Evolutionary conservation across 2,329 filamentous ascomycete genomes (phyloP), one percentile per base, ranked within the genome.

Genomic region (Xylariaceae sp.): DNA sequence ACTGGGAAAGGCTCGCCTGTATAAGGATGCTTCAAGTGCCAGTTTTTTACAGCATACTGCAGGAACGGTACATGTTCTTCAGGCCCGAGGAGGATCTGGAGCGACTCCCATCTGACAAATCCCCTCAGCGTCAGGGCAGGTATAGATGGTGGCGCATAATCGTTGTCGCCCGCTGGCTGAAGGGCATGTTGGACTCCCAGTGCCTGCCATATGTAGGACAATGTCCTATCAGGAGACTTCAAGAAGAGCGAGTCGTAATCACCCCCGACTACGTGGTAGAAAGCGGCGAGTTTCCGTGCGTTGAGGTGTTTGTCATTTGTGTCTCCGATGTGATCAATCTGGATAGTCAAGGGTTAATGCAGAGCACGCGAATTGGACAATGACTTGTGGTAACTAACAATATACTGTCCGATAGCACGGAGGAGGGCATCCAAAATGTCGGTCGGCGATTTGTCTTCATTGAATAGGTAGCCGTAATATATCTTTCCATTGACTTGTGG

Each of bases 191-290:
- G 90, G 72, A 94, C 97, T 65, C 94, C 95, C 48, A 96, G 85
- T 6, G 90, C 90, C 69, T 92, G 90, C 81, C 96, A 98, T 63
- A 97, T 95, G 76, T 92, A 96, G 24, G 93, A 95, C 61, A 99
- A 87, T 39, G 89, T 88, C 33, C 86, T 78, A 58, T 87, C 78
- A 17, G 89, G 87, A 29, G 89, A 91, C 3, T 88, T 82, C 37
- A 94, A 79, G 73, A 98, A 98, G 51, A 98, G 84, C 21, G 82
- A 76, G 71, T 94, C 90, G 73, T 90, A 92, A 69, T 93, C 84
- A 41, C 88, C 88, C 54, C 89, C 90, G 14, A 91, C 88, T 24
- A 82, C 78, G 69, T 85, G 86, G 75, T 94, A 94, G 71, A 92
- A 94, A 34, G 83, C 79, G n/a, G 90, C 87, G 37, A 94, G 77